Base-by-base conservation (phyloP, 2,329 filamentous ascomycete genomes). In the Claviceps sp. region DNA sequence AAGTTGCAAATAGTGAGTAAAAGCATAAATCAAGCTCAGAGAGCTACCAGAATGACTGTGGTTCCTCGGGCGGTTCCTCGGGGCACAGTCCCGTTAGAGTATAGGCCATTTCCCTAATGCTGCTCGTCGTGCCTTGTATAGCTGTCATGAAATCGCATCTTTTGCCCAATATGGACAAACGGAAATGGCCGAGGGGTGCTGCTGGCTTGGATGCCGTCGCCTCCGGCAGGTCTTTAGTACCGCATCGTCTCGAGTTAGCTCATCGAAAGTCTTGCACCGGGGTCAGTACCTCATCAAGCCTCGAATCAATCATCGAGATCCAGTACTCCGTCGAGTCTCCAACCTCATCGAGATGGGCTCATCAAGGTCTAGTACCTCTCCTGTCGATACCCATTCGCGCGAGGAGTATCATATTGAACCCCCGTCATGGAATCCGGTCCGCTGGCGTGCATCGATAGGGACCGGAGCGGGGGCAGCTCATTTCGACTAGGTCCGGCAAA, bases 381-480 rank as follows among this genome's bases (percentile, higher is more conserved):
- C 52, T 60, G 62, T 43, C 74, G 72, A 57, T 71, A 79, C 5
- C 73, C 74, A 54, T 72, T 74, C 7, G 66, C 56, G 22, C 72
- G 68, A 2, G 74, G 68, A 5, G 68, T 66, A 30, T 81, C 78
- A 50, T 84, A 84, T 60, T 83, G 80, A 5, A 84, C 78, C 2
- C 81, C 81, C 1, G 78, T 81, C 81, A 84, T 84, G 1, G 78
- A 77, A 22, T 84, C 80, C 1, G 79, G 75, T 0, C 64, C 66
- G 49, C 30, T 34, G 11, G 68, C 68, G 58, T 71, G 74, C 16
- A 81, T 64, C 9, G 30, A 34, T 34, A 34, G 9, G 16, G 74
- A 72, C 11, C 79, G 71, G 38, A 83, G 68, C 2, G 79, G 79
- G 13, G 79, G 79, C 34, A 83, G 66, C 58, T 80, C 74, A 14